Base-by-base conservation (phyloP, 2,329 filamentous ascomycete species). In the Talaromyces sp. region DNA sequence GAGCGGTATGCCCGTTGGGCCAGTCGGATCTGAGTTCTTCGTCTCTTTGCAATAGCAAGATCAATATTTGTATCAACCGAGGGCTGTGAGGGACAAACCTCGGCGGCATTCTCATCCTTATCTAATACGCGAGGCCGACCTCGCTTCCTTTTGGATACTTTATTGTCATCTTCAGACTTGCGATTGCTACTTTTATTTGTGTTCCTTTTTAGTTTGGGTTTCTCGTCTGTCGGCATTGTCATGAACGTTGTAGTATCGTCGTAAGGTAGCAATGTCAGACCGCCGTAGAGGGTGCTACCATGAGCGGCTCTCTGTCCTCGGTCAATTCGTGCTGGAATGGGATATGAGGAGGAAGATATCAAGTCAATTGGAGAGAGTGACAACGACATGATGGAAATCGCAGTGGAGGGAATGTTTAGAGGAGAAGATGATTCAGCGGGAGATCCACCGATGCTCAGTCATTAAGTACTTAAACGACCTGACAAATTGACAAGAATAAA, bases 1-100 rank as follows among this genome's bases (percentile, higher is more conserved):
- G 90, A 87, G 10, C 93, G 87, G 73, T 96, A 96, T 1, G 91
- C 91, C 70, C 92, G 84, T 76, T 96, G 92, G 2, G 92, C 93
- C 63, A 94, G 84, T 33, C 93, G 87, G 69, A 96, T 95, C 74
- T 96, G 92, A 3, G 91, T 95, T 65, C 92, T 86, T 63, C 92
- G 89, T 67, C 92, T 89, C 90, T 91, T 69, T 56, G 31, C 27
- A 3, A 25, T 2, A 19, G 13, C 19, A 19, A 37, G 35, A 4
- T 31, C 41, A 58, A 39, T 25, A 13, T 15, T n/a, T 19, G 3
- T 3, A 19, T 15, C 19, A 15, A 7, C 17, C n/a, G 6, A 10
- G 27, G 41, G n/a, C 3, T 9, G n/a, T n/a, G 1, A 2, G 37
- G 15, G 61, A 65, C 89, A 85, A 79, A 92, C 91, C 80, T 93